A percentile compares a stretch with the other conserved stretches of the same genome.
phyloP scores from a whole-genome alignment of 441 rosid species.

The Gossypium lobatum region DNA sequence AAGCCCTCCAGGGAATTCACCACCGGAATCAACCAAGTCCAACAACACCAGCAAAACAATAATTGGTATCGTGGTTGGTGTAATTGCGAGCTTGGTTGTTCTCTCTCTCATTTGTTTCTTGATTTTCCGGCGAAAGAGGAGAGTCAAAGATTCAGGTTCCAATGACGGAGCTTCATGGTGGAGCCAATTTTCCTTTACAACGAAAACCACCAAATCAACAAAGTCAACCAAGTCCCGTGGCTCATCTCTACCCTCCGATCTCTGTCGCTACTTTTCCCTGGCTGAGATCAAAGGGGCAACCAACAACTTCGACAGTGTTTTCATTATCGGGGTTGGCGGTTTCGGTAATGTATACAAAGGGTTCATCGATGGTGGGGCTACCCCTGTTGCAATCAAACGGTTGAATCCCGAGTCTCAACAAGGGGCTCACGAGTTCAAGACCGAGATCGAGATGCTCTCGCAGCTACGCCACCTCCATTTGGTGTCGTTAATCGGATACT shows the following conservation, averaged over 20 bases:
- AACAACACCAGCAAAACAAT: background rate
- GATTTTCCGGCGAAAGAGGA: constrained; percentile 13
- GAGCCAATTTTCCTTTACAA: background rate
- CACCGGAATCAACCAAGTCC: background rate
- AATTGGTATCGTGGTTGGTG: constrained; percentile 16
- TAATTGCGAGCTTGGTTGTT: constrained; percentile 12
- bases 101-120: constrained; percentile 22
- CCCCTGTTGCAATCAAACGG: constrained; percentile 49
- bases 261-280: constrained; percentile 44
- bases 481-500: constrained; percentile 52
- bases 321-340: constrained; percentile 46
- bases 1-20: background rate
- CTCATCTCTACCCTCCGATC: constrained; percentile 34
- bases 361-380: constrained; percentile 30
- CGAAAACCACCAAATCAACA: constrained; percentile 18
- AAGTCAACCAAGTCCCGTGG: constrained; percentile 17
- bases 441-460: constrained; percentile 59
- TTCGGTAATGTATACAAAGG: constrained; percentile 57
- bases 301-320: constrained; percentile 29
- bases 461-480: constrained; percentile 46
- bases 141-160: constrained; percentile 11
- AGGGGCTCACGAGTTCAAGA: constrained; percentile 40
- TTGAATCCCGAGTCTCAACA: constrained; percentile 31
- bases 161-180: constrained; percentile 1
- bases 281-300: constrained; percentile 50